Conservation (phyloP, 1,284 basidiomycete species). For the Xerocomus nothofagi region DNA sequence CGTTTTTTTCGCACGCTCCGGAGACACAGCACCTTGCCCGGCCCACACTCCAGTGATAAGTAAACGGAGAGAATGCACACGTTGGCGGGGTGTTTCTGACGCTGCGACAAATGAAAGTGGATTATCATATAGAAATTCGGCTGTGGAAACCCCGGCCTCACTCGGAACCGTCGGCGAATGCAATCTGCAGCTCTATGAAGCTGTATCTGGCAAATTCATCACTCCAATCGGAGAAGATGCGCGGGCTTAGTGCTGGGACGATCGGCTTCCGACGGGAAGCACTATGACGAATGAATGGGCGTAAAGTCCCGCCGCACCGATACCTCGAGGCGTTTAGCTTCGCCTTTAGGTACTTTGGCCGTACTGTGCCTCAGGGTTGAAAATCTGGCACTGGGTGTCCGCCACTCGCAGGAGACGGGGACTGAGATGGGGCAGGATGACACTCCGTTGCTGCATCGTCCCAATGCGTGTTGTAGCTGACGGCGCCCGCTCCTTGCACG, state of each 20-base stretch:
- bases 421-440: constrained; percentile 10
- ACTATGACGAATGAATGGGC: constrained; percentile 35
- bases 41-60: constrained; percentile 19
- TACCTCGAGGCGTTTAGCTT: constrained; percentile 36
- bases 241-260: constrained; percentile 29
- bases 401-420: constrained; percentile 19
- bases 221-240: constrained; percentile 14
- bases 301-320: constrained; percentile 36
- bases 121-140: constrained; percentile 34
- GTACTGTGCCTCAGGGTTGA: constrained; percentile 37
- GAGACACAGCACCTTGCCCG: constrained; percentile 16
- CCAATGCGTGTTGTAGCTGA: constrained; percentile 12
- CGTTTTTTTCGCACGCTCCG: constrained; percentile 26
- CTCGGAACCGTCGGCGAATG: constrained; percentile 29
- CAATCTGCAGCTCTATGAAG: constrained; percentile 11
- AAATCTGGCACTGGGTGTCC: constrained; percentile 14
- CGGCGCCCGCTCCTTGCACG: constrained; percentile 20
- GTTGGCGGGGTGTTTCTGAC: constrained; percentile 28
- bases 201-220: constrained; percentile 10
- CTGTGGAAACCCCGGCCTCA: constrained; percentile 17
- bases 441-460: constrained; percentile 12
- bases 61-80: constrained; percentile 34
- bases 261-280: constrained; percentile 30
- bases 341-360: constrained; percentile 34
- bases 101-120: constrained; percentile 26